Evolutionary conservation across 148 eudicot species (phyloP).

Genomic region (Heliosperma pusillum): DNA sequence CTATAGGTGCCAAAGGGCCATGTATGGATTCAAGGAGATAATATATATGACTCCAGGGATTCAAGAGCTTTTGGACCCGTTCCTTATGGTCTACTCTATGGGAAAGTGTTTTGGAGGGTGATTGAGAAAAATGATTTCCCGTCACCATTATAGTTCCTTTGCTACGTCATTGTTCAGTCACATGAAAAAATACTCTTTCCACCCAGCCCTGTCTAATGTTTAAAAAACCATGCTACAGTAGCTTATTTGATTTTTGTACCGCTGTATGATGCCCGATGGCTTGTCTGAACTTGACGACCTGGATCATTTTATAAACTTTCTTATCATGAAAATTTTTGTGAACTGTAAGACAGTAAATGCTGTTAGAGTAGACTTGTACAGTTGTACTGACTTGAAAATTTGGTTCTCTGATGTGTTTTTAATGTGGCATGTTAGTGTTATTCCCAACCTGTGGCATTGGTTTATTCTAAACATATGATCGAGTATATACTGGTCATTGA

Average conservation of each 20-base stretch:
- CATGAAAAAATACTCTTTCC: background rate
- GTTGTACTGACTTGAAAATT: too few species aligned
- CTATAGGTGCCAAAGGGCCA: conserved; percentile 80
- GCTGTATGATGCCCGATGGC: background rate
- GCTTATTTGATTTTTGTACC: background rate
- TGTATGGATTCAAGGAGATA: conserved; percentile 87
- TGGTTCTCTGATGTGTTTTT: too few species aligned
- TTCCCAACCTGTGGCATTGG: background rate
- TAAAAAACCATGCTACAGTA: background rate
- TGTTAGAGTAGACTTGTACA: too few species aligned
- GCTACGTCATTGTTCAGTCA: conserved; percentile 9
- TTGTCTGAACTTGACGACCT: background rate
- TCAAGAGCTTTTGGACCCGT: conserved; percentile 75
- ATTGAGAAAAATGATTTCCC: conserved; percentile 13
- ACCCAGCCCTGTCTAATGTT: background rate
- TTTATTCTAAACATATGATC: background rate
- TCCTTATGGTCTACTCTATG: conserved; percentile 58
- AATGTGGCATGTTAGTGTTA: background rate
- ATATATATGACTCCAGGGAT: conserved; percentile 52
- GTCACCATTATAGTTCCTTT: background rate
- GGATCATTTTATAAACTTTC: background rate
- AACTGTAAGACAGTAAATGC: too few species aligned
- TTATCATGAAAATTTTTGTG: too few species aligned
- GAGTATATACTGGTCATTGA: background rate
- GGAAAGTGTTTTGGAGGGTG: conserved; percentile 63